Percentiles rank a stretch among this genome's conserved stretches.
phyloP scores from a whole-genome alignment of 805 yeast genomes.

The Schizosaccharomyces pombe region DNA sequence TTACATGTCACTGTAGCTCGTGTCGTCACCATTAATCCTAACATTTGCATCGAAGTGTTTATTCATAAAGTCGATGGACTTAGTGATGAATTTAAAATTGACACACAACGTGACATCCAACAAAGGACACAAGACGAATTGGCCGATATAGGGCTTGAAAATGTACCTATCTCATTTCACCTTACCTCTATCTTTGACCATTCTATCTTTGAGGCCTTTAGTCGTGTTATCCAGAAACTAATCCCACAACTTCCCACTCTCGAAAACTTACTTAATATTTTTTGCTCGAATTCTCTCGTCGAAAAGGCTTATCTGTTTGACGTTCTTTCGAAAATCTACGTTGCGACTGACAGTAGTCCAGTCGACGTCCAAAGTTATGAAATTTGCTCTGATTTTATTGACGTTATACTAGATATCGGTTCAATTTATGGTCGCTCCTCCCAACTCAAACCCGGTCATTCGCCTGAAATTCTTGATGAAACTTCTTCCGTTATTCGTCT shows the following conservation, averaged over 20 bases:
- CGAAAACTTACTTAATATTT: slow-evolving; percentile 68
- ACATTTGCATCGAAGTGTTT: slow-evolving; percentile 69
- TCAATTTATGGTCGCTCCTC: slow-evolving; percentile 13
- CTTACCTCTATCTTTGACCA: slow-evolving; percentile 87
- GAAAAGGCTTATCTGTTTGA: slow-evolving; percentile 88
- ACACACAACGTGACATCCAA: slow-evolving; percentile 90
- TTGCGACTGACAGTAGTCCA: slow-evolving; percentile 88
- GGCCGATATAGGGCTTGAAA: slow-evolving; percentile 69
- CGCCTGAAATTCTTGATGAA: slow-evolving; percentile 4
- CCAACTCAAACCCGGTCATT: slow-evolving; percentile 2
- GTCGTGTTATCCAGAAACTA: slow-evolving; percentile 74
- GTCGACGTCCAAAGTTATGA: slow-evolving; percentile 90
- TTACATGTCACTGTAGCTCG: slow-evolving; percentile 69
- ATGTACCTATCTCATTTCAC: slow-evolving; percentile 75
- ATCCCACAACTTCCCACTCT: slow-evolving; percentile 71
- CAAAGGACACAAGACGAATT: slow-evolving; percentile 87
- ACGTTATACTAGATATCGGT: slow-evolving; percentile 73
- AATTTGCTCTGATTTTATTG: slow-evolving; percentile 91
- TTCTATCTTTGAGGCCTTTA: slow-evolving; percentile 84
- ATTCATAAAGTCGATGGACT: slow-evolving; percentile 92
- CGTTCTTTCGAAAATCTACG: slow-evolving; percentile 74
- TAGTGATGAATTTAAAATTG: slow-evolving; percentile 77
- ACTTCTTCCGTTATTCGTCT: slow-evolving; percentile 20
- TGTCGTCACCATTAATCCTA: slow-evolving; percentile 65
- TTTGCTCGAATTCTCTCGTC: slow-evolving; percentile 70